phyloP scores from a whole-genome alignment of 2,329 filamentous ascomycete genomes.

The Fusarium liriodendri region DNA sequence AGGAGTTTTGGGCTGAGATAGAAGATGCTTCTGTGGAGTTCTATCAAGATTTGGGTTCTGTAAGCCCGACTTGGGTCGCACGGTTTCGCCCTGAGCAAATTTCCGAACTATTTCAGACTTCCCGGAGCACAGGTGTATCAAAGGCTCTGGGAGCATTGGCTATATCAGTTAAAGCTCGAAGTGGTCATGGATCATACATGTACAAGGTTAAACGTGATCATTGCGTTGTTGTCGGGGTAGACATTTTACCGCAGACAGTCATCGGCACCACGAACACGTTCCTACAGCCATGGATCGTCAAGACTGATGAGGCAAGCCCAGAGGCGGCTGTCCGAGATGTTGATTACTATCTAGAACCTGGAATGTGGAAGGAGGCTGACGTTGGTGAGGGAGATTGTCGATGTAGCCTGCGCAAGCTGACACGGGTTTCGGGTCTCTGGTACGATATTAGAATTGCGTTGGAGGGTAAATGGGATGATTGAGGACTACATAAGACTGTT shows the following conservation, averaged over 20 bases:
- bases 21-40: background rate
- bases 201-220: background rate
- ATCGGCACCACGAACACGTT: background rate
- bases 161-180: background rate
- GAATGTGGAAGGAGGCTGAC: background rate
- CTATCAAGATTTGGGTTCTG: background rate
- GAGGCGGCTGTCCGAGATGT: background rate
- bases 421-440: background rate
- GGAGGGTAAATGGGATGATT: background rate
- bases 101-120: background rate
- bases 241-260: background rate
- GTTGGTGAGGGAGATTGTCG: background rate
- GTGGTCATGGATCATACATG: rapidly evolving
- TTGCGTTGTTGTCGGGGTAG: background rate
- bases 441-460: background rate
- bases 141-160: background rate
- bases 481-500: too few relatives aligned
- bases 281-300: background rate
- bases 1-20: background rate
- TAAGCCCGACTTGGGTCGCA: background rate
- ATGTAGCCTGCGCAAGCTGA: background rate
- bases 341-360: background rate
- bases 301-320: background rate
- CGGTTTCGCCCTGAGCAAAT: background rate
- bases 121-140: background rate